A percentile compares a stretch with the other conserved stretches of the same genome.
Conservation (phyloP, 2,329 filamentous ascomycete genomes). For the Penicillium griseofulvum region DNA sequence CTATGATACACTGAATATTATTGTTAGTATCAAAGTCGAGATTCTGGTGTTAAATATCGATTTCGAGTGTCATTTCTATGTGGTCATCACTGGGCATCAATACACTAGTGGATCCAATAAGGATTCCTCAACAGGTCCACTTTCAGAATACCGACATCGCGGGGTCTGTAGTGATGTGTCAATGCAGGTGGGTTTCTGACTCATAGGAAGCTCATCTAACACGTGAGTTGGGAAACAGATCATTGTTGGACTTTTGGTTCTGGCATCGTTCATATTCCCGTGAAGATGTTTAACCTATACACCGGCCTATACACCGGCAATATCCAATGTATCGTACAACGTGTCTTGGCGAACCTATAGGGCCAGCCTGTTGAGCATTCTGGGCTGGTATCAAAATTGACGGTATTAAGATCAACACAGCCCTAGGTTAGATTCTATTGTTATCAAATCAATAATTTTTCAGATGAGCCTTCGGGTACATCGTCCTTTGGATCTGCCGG, state of each 20-base stretch:
- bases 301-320: background rate
- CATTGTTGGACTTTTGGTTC: no score
- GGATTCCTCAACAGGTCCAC: background rate
- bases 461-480: no score
- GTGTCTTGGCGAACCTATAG: background rate
- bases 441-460: no score
- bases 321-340: no score
- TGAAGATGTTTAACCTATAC: background rate
- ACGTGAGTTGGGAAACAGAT: background rate
- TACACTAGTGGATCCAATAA: background rate
- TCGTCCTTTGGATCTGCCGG: no score
- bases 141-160: background rate
- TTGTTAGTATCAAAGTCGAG: background rate
- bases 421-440: background rate
- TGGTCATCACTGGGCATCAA: background rate
- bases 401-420: slow-evolving; percentile 6
- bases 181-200: background rate
- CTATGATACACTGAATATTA: background rate
- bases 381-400: background rate
- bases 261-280: background rate
- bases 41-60: background rate
- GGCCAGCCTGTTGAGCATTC: slow-evolving; percentile 19
- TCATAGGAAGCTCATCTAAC: background rate
- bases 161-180: slow-evolving; percentile 1
- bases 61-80: background rate